Percentiles rank a stretch among this genome's conserved stretches.
These are phyloP conservation scores for Sclerotiophoma versabilis DNA, from an alignment of 2,329 filamentous ascomycete species.

Conservation along the genomic window DNA sequence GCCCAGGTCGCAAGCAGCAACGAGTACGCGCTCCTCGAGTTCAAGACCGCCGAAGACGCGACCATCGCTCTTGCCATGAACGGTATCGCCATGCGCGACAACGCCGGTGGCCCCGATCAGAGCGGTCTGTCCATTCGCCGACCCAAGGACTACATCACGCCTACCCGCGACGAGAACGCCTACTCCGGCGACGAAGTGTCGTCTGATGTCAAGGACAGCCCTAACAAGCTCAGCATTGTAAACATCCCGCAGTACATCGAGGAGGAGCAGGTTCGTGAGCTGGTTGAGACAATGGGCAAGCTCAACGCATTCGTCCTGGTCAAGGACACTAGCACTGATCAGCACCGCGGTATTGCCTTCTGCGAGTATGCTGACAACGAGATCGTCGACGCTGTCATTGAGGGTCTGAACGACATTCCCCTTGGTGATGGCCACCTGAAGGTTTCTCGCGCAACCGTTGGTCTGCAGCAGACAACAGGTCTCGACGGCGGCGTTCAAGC, in stretches of 20 bases:
- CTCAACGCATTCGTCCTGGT: conserved; percentile 91
- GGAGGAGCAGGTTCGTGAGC: conserved; percentile 90
- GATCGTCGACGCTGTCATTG: conserved; percentile 83
- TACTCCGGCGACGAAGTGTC: conserved; percentile 80
- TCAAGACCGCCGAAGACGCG: conserved; percentile 84
- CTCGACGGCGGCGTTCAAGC: conserved; percentile 96
- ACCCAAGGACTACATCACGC: conserved; percentile 97
- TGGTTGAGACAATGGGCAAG: conserved; percentile 89
- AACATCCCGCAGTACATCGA: conserved; percentile 88
- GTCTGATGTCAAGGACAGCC: conserved; percentile 83
- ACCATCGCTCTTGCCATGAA: conserved; percentile 91
- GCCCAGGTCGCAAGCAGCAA: conserved; percentile 82
- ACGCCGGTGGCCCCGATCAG: conserved; percentile 58
- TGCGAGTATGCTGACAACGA: conserved; percentile 87
- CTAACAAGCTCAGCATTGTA: conserved; percentile 92
- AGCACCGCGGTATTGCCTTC: conserved; percentile 93
- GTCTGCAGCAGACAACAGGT: conserved; percentile 88
- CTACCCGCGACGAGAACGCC: conserved; percentile 68
- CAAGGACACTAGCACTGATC: conserved; percentile 83
- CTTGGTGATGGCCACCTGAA: conserved; percentile 86
- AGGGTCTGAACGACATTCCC: conserved; percentile 91
- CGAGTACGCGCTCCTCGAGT: conserved; percentile 87
- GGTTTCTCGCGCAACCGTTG: conserved; percentile 88
- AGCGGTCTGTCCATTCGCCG: conserved; percentile 77
- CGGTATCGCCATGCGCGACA: conserved; percentile 81